Evolutionary conservation across 352 stramenopile genomes (phyloP), one percentile per base, ranked within the genome.

Genomic region (Globisporangium nagaii): DNA sequence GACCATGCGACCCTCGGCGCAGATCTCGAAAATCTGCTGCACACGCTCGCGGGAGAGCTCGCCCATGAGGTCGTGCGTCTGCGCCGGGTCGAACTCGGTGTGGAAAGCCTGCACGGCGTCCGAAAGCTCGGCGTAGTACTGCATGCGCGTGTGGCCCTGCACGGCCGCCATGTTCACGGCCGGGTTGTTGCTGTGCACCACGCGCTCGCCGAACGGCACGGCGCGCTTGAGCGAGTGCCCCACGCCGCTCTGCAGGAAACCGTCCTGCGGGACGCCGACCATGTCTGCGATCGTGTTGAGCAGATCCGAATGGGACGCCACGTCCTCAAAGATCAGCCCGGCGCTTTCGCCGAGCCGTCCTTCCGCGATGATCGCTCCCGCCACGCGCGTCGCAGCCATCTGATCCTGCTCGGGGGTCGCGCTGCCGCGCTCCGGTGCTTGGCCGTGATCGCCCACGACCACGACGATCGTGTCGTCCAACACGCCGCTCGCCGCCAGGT

Each of bases 221-320:
- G 65, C 58, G 30, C 79, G 71, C 56, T 87, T 87, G 15, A 89
- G 61, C 9, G 79, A 84, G 2, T 67, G 79, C 1, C 79, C 79
- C 19, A 89, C 59, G 15, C 75, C 62, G 4, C 57, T 83, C 56
- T 89, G 79, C 11, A 84, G 43, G 9, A 89, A 68, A 27, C 75
- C 79, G 0, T 66, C 65, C 1, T 65, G 32, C 11, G 75, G 74
- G 0, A 87, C 49, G 3, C 79, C 73, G 0, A 84, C 68, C n/a
- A 89, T 84, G 31, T 89, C 79, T 1, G 79, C 75, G 17, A 89
- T 43, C 8, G 79, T 89, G 42, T 86, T 87, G 43, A 89, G 66
- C 20, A 75, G 56, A 27, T 89, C 79, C n/a, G 71, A 77, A 24
- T 89, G 75, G 0, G 60, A 73, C 17, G 65, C 56, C 3, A 52